Conservation (phyloP, 257 asterid species). For the Gentiana dahurica region DNA sequence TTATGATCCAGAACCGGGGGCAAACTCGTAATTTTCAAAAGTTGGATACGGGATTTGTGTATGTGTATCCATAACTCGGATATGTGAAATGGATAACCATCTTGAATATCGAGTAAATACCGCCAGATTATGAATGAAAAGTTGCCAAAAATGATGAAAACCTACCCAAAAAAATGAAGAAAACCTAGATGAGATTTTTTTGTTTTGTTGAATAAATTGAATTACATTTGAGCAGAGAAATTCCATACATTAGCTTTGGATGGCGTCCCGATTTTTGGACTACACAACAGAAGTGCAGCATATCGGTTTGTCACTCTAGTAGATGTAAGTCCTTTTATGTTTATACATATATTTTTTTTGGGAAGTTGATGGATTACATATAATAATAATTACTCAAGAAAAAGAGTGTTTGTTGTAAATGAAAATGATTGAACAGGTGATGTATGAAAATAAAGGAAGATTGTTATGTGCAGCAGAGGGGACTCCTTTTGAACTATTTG, state of each 20-base stretch:
- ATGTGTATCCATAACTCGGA: no score
- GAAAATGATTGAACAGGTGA: constrained; percentile 40
- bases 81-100: no score
- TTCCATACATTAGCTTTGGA: constrained; percentile 90
- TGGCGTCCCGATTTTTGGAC: constrained; percentile 73
- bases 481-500: constrained; percentile 61
- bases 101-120: no score
- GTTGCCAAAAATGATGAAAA: no score
- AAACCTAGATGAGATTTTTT: no score
- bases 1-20: no score
- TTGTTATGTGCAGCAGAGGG: constrained; percentile 82
- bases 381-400: not conserved
- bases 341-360: not conserved
- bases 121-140: no score
- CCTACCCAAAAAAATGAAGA: no score
- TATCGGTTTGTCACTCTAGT: constrained; percentile 92
- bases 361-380: not conserved
- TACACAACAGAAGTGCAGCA: constrained; percentile 77
- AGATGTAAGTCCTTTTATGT: constrained; percentile 57
- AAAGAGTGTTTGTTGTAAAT: not conserved
- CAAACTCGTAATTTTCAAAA: no score
- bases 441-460: constrained; percentile 80
- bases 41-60: no score
- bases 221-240: constrained; percentile 38
- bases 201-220: not conserved